These are phyloP conservation scores for Xylona heveae DNA, from an alignment of 495 filamentous ascomycete species.

Conservation along the genomic window DNA sequence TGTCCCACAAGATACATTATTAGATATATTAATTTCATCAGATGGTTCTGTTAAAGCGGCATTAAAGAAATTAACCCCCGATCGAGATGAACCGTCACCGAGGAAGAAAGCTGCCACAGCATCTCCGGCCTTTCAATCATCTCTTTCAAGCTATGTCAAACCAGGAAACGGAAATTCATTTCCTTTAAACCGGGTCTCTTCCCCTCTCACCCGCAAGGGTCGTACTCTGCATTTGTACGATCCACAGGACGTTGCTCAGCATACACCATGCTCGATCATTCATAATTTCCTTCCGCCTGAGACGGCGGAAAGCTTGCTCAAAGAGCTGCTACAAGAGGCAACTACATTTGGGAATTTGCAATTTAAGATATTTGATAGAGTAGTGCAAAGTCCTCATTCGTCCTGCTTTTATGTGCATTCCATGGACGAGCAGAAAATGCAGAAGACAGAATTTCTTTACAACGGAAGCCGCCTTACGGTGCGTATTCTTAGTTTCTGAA, in stretches of 20 bases:
- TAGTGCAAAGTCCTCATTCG: slow-evolving; percentile 64
- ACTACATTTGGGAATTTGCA: slow-evolving; percentile 47
- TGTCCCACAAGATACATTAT: slow-evolving; percentile 37
- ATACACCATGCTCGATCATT: slow-evolving; percentile 78
- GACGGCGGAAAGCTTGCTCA: slow-evolving; percentile 48
- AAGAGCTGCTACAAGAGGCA: slow-evolving; percentile 57
- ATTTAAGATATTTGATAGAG: slow-evolving; percentile 72
- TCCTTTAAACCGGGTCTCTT: slow-evolving; percentile 21
- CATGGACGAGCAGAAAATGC: slow-evolving; percentile 31
- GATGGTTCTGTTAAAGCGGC: slow-evolving; percentile 56
- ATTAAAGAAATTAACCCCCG: slow-evolving; percentile 12
- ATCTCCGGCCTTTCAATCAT: slow-evolving; percentile 11
- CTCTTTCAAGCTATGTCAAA: slow-evolving; percentile 6
- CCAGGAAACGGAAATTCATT: slow-evolving; percentile 11
- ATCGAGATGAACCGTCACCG: slow-evolving; percentile 14
- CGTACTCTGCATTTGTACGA: slow-evolving; percentile 63
- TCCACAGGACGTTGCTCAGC: slow-evolving; percentile 50
- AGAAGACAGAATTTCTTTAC: slow-evolving; percentile 66
- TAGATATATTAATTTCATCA: slow-evolving; percentile 58
- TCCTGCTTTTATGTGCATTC: slow-evolving; percentile 60
- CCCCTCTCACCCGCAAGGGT: slow-evolving; percentile 46
- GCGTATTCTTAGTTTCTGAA: slow-evolving; percentile 4
- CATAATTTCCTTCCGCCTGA: slow-evolving; percentile 66
- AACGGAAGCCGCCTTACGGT: slow-evolving; percentile 49
- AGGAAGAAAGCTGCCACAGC: slow-evolving; percentile 1